Percentiles rank a stretch among this genome's conserved stretches.
Conservation (phyloP, 164 flowering plant species). For the grape (Vitis vinifera) region DNA sequence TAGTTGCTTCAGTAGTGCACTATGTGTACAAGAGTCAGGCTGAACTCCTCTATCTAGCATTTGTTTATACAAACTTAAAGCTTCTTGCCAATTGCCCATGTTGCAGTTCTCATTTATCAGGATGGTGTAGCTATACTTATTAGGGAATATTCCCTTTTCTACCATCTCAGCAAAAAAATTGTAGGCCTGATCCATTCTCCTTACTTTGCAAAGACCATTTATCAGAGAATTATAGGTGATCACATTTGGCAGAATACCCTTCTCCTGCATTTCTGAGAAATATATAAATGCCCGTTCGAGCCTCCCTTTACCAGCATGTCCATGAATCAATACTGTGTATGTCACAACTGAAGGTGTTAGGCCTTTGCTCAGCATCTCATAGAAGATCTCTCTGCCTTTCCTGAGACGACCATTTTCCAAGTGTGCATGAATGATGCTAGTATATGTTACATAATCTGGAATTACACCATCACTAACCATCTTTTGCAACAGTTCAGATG, state of each 20-base stretch:
- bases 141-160: slow-evolving; percentile 47
- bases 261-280: slow-evolving; percentile 59
- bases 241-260: slow-evolving; percentile 57
- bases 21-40: slow-evolving; percentile 60
- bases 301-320: slow-evolving; percentile 43
- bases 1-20: slow-evolving; percentile 48
- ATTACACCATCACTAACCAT: slow-evolving; percentile 48
- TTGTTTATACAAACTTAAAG: slow-evolving; percentile 52
- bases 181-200: slow-evolving; percentile 52
- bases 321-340: slow-evolving; percentile 69
- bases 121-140: slow-evolving; percentile 66
- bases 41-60: slow-evolving; percentile 59
- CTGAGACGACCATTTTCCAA: slow-evolving; percentile 36
- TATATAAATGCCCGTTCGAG: slow-evolving; percentile 43
- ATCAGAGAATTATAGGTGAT: slow-evolving; percentile 70
- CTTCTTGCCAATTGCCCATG: slow-evolving; percentile 53
- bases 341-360: slow-evolving; percentile 65
- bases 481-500: slow-evolving; percentile 35
- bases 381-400: slow-evolving; percentile 47
- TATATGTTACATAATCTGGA: slow-evolving; percentile 68
- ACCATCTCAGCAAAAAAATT: slow-evolving; percentile 49
- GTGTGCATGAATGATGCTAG: slow-evolving; percentile 58
- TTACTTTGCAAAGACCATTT: slow-evolving; percentile 59
- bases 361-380: slow-evolving; percentile 50
- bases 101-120: slow-evolving; percentile 58